Evolutionary conservation across 495 filamentous ascomycete species (phyloP).

Genomic region (Penicillium ucsense): DNA sequence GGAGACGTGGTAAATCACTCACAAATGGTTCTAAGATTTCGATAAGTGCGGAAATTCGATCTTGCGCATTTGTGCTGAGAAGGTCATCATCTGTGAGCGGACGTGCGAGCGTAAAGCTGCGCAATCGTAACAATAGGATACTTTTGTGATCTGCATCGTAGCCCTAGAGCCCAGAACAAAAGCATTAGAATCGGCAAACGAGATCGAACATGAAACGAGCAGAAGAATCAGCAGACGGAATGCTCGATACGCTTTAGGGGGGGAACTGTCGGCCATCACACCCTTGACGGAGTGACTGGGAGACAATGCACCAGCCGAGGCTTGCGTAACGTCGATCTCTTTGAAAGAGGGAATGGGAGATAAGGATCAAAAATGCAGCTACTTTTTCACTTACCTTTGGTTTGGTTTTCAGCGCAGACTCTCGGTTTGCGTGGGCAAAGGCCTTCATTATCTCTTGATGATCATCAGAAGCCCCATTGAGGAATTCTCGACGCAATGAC

Average conservation of each 20-base stretch:
- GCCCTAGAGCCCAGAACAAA: conserved; percentile 41
- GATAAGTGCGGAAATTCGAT: conserved; percentile 44
- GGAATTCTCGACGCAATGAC: conserved; percentile 50
- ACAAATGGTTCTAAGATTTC: conserved; percentile 56
- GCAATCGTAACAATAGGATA: conserved; percentile 65
- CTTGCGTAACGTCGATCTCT: too few species aligned
- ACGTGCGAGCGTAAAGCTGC: conserved; percentile 62
- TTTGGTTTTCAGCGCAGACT: conserved; percentile 70
- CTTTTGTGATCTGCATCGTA: conserved; percentile 63
- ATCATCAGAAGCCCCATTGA: conserved; percentile 45
- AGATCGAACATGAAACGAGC: conserved; percentile 38
- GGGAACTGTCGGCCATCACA: too few species aligned
- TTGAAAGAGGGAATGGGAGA: background rate
- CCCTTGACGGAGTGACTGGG: too few species aligned
- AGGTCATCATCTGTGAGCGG: conserved; percentile 52
- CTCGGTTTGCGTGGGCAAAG: conserved; percentile 56
- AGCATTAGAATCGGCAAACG: background rate
- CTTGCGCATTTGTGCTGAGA: conserved; percentile 38
- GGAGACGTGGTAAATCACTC: conserved; percentile 18
- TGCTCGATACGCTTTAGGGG: background rate
- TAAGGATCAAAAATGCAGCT: background rate
- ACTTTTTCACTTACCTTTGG: conserved; percentile 56
- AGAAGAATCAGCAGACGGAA: conserved; percentile 17
- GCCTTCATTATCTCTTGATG: conserved; percentile 54
- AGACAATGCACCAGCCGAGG: too few species aligned